Percentiles rank a stretch among this genome's conserved stretches.
These are phyloP conservation scores for Coniosporium apollinis DNA, from an alignment of 495 filamentous ascomycete genomes.

Conservation along the genomic window DNA sequence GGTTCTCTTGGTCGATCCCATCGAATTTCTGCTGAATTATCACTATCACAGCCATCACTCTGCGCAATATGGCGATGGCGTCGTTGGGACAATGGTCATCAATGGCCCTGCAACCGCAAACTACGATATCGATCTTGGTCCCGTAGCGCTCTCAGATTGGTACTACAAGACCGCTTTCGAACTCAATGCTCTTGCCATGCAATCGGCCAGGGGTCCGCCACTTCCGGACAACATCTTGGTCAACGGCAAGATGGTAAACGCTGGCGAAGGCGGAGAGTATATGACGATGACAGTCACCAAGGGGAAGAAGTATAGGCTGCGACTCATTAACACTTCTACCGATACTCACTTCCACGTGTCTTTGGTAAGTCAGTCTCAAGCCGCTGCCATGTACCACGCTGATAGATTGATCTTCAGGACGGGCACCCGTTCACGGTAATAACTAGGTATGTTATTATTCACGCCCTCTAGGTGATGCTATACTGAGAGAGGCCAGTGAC, in stretches of 20 bases:
- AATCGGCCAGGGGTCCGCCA: slow-evolving; percentile 11
- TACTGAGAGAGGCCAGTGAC: too few species aligned
- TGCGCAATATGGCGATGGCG: slow-evolving; percentile 23
- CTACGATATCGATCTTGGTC: slow-evolving; percentile 23
- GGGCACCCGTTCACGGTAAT: slow-evolving; percentile 18
- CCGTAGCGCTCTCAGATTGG: slow-evolving; percentile 20
- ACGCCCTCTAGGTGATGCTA: too few species aligned
- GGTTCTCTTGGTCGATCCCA: too few species aligned
- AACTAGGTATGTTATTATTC: too few species aligned
- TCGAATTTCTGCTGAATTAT: too few species aligned
- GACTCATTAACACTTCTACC: slow-evolving; percentile 23
- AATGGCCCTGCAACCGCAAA: slow-evolving; percentile 22
- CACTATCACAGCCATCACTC: too few species aligned
- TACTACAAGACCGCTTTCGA: slow-evolving; percentile 17
- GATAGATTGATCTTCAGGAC: too few species aligned
- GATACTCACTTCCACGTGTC: slow-evolving; percentile 20
- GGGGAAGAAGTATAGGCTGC: slow-evolving; percentile 21
- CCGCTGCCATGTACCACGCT: too few species aligned
- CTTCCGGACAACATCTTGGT: slow-evolving; percentile 19
- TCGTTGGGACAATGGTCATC: slow-evolving; percentile 21
- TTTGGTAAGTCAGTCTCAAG: too few species aligned
- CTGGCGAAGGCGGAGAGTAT: slow-evolving; percentile 16
- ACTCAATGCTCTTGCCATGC: slow-evolving; percentile 3
- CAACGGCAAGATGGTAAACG: slow-evolving; percentile 20
- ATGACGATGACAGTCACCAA: slow-evolving; percentile 13